Evolutionary conservation across 2,329 filamentous ascomycete species (phyloP).

Genomic region (Neobulgaria alba): DNA sequence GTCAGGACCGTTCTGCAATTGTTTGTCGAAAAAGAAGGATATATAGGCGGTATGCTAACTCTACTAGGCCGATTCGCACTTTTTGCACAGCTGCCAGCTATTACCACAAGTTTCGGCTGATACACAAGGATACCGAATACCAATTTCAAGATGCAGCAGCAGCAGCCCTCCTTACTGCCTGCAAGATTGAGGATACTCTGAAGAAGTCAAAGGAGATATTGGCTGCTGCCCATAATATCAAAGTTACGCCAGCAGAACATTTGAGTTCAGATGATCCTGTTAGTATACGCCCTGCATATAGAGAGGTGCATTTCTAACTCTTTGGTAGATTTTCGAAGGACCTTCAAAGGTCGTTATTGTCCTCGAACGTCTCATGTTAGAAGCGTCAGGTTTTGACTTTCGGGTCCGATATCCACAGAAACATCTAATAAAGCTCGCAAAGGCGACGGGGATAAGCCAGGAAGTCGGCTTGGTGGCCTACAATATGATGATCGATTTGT

Average conservation of each 20-base stretch:
- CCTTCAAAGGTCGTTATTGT: slow-evolving; percentile 77
- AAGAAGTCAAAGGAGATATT: slow-evolving; percentile 95
- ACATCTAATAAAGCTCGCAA: slow-evolving; percentile 70
- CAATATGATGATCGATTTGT: slow-evolving; percentile 78
- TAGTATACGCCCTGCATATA: slow-evolving; percentile 22
- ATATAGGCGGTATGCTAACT: too few relatives aligned
- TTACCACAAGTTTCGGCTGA: slow-evolving; percentile 87
- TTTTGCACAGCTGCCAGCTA: slow-evolving; percentile 88
- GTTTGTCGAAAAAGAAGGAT: slow-evolving; percentile 48
- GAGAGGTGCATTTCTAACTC: background rate
- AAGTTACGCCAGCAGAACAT: slow-evolving; percentile 51
- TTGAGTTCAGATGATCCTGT: slow-evolving; percentile 76
- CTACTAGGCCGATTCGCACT: slow-evolving; percentile 71
- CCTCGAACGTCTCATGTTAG: slow-evolving; percentile 85
- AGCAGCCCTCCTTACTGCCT: slow-evolving; percentile 82
- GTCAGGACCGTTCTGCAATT: slow-evolving; percentile 71
- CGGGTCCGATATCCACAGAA: slow-evolving; percentile 82
- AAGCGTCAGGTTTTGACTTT: slow-evolving; percentile 90
- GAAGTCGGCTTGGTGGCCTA: slow-evolving; percentile 62
- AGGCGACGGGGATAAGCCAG: slow-evolving; percentile 34
- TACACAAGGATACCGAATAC: slow-evolving; percentile 79
- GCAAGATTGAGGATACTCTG: slow-evolving; percentile 95
- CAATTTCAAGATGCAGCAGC: slow-evolving; percentile 80
- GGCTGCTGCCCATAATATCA: slow-evolving; percentile 82
- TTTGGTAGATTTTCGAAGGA: slow-evolving; percentile 62